Evolutionary conservation across 2,329 filamentous ascomycete genomes (phyloP), one percentile per base, ranked within the genome.

Genomic region (Emmonsia crescens): DNA sequence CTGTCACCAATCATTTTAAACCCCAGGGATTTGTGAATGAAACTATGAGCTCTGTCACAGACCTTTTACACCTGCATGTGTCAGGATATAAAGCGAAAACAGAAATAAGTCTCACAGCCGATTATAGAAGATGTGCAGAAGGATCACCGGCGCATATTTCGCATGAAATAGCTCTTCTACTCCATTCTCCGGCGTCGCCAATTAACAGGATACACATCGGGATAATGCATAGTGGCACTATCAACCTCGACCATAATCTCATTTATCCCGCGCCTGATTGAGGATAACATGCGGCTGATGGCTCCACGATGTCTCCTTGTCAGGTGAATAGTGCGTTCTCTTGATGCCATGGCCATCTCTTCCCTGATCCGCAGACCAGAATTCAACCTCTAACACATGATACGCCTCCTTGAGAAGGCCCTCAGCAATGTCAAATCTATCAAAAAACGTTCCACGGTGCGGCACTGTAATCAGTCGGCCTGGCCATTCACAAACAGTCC

Each of bases 1-100:
- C 85, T 86, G 67, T 89, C 87, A 64, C 86, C 89, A 48, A 84
- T 81, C 38, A 90, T 76, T 40, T 69, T 66, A 8, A 77, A 64
- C 0, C 71, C 72, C 69, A 77, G 73, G 67, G 85, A 80, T 54
- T 85, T 78, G 52, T 87, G 79, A n/a, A 89, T 79, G 60, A 82
- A 83, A 0, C 86, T 89, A 62, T 83, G 81, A 5, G 87, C 84
- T 1, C 87, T 87, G 70, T 90, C 87, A 24, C 19, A 54, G 12
- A 0, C 46, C 58, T 60, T 24, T 31, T 5, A n/a, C 6, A 5
- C 38, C 10, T 21, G 5, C 21, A 52, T 31, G n/a, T n/a, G 40
- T 48, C 19, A 33, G 44, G 12, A 46, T 27, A 33, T 16, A 19
- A 21, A 16, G n/a, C 5, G 6, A 29, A 36, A 29, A 59, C 46